phyloP scores from a whole-genome alignment of 768 basidiomycete genomes.

The Mycena indigotica region DNA sequence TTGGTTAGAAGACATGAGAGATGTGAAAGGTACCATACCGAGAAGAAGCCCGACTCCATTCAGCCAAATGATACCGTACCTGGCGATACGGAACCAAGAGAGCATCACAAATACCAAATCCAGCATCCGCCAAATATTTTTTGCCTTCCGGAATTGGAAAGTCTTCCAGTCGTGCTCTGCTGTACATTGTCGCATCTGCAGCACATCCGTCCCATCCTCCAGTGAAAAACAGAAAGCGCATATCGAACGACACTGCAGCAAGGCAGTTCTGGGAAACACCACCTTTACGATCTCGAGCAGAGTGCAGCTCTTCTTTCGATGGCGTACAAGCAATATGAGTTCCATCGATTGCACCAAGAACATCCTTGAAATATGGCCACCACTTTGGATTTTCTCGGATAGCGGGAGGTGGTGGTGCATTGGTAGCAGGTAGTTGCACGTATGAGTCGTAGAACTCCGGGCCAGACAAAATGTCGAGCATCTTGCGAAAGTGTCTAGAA shows the following conservation, averaged over 20 bases:
- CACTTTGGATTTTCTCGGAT: no score
- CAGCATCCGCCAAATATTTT: conserved; percentile 39
- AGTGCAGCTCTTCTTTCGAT: conserved; percentile 22
- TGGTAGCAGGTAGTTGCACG: no score
- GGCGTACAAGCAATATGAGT: conserved; percentile 29
- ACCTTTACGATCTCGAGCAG: conserved; percentile 32
- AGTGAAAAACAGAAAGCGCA: conserved; percentile 39
- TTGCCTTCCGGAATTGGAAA: conserved; percentile 34
- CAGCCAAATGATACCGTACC: conserved; percentile 39
- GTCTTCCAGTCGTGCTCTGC: conserved; percentile 28
- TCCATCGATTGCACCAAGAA: no score
- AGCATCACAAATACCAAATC: conserved; percentile 32
- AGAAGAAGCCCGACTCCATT: conserved; percentile 30
- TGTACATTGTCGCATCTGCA: conserved; percentile 36
- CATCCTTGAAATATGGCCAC: conserved; percentile 35
- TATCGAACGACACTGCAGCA: conserved; percentile 33
- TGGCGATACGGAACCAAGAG: conserved; percentile 41
- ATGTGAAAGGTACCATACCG: background rate
- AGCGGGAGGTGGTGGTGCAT: no score
- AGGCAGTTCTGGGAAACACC: conserved; percentile 40
- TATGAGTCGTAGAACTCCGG: no score
- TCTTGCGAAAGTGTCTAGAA: no score
- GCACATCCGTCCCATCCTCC: conserved; percentile 43
- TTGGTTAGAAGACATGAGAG: background rate
- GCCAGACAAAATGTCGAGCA: no score